Evolutionary conservation across 352 stramenopile species (phyloP).

Genomic region (Globisporangium nunn): DNA sequence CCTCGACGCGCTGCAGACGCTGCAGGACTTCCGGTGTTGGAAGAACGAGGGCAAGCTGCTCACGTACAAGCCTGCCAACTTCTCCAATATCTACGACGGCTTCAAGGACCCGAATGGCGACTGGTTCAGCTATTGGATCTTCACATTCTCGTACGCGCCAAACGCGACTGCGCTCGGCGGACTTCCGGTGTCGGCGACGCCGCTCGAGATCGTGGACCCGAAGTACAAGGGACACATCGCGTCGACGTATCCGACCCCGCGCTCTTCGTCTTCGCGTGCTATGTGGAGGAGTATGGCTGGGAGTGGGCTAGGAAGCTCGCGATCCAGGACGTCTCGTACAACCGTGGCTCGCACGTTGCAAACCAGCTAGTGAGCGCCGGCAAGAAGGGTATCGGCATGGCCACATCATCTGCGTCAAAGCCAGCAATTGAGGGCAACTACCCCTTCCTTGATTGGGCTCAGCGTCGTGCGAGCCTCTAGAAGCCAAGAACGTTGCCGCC

Average conservation of each 20-base stretch:
- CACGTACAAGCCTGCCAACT: constrained; percentile 44
- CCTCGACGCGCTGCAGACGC: constrained; percentile 40
- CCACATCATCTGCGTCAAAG: background rate
- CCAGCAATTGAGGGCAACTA: constrained; percentile 1
- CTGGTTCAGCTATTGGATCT: constrained; percentile 32
- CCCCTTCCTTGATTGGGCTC: constrained; percentile 34
- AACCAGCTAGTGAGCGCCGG: constrained; percentile 18
- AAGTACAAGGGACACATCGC: constrained; percentile 4
- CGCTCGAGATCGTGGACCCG: no score
- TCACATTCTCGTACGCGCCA: constrained; percentile 18
- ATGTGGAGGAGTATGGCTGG: constrained; percentile 51
- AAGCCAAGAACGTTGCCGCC: constrained; percentile 41
- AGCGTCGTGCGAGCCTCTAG: constrained; percentile 50
- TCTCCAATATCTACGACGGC: constrained; percentile 40
- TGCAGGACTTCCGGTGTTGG: constrained; percentile 50
- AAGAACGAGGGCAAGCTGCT: constrained; percentile 32
- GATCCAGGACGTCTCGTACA: constrained; percentile 28
- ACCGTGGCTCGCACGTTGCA: constrained; percentile 24
- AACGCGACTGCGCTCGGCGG: no score
- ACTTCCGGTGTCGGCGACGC: no score
- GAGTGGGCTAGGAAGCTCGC: constrained; percentile 39
- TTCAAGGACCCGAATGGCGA: constrained; percentile 25
- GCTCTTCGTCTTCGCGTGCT: constrained; percentile 37
- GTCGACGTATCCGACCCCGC: constrained; percentile 41
- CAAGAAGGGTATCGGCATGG: constrained; percentile 25